phyloP scores from a whole-genome alignment of 2,329 filamentous ascomycete species.

The Ophiostoma sp. region DNA sequence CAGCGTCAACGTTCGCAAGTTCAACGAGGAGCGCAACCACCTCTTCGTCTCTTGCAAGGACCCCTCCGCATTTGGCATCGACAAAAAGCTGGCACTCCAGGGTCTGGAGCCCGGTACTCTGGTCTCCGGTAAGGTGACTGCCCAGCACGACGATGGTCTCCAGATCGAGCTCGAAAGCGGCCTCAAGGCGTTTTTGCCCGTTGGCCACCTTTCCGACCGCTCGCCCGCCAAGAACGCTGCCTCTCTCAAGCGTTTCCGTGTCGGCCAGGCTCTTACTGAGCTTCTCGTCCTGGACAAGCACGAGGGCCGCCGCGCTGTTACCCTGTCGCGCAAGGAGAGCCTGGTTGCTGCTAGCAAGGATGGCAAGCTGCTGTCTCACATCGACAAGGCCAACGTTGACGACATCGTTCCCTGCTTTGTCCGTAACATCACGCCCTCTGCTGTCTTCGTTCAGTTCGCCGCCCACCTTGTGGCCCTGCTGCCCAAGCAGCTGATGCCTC shows the following conservation, averaged over 20 bases:
- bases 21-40: slow-evolving; percentile 64
- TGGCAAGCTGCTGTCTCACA: slow-evolving; percentile 62
- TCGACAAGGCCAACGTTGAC: slow-evolving; percentile 67
- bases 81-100: slow-evolving; percentile 71
- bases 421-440: slow-evolving; percentile 73
- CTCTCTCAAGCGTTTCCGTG: slow-evolving; percentile 71
- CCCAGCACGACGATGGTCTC: slow-evolving; percentile 71
- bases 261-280: slow-evolving; percentile 75
- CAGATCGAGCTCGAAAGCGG: slow-evolving; percentile 70
- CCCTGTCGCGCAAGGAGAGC: slow-evolving; percentile 76
- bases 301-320: slow-evolving; percentile 66
- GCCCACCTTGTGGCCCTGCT: slow-evolving; percentile 71
- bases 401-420: slow-evolving; percentile 71
- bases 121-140: slow-evolving; percentile 72
- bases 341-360: slow-evolving; percentile 70
- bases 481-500: slow-evolving; percentile 69
- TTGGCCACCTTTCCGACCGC: slow-evolving; percentile 79
- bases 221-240: slow-evolving; percentile 71
- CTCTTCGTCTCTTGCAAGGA: slow-evolving; percentile 93
- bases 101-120: slow-evolving; percentile 66
- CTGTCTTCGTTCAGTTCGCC: slow-evolving; percentile 83
- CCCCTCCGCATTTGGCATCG: slow-evolving; percentile 65
- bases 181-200: slow-evolving; percentile 69
- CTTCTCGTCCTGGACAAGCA: slow-evolving; percentile 85
- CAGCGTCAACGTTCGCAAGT: slow-evolving; percentile 77